Evolutionary conservation across 306 rosid genomes (phyloP).

Genomic region (Amphicarpaea edgeworthii): DNA sequence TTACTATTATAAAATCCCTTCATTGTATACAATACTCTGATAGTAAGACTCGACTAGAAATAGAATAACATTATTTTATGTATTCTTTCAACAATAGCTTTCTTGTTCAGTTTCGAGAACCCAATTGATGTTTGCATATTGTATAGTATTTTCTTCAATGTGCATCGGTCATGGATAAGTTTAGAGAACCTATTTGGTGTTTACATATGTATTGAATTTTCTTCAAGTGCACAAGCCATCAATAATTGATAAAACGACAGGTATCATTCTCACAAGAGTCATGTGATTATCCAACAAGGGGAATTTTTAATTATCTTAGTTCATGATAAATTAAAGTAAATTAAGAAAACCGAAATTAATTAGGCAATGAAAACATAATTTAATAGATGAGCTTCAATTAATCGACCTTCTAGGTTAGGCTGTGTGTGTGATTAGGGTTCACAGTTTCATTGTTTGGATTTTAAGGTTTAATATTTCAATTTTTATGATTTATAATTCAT

Average conservation of each 20-base stretch:
- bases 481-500: too few species aligned
- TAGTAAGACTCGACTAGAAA: constrained; percentile 52
- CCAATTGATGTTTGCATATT: constrained; percentile 37
- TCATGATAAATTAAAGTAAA: neutral
- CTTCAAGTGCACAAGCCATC: neutral
- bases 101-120: constrained; percentile 35
- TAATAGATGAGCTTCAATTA: neutral
- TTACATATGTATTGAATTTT: constrained; percentile 16
- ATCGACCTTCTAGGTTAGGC: neutral
- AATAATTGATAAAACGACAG: neutral
- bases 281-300: neutral
- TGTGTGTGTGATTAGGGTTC: too few species aligned
- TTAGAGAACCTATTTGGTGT: too few species aligned
- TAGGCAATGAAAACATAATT: neutral
- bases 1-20: constrained; percentile 53
- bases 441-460: too few species aligned
- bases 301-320: neutral
- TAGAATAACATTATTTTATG: constrained; percentile 48
- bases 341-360: neutral
- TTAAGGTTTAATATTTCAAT: too few species aligned
- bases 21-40: constrained; percentile 53
- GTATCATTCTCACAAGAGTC: neutral
- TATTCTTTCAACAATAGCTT: constrained; percentile 52
- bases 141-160: neutral
- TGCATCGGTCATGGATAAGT: neutral